These are phyloP conservation scores for Chalciporus sphaerocephalus DNA, from an alignment of 768 basidiomycete species.

Conservation along the genomic window DNA sequence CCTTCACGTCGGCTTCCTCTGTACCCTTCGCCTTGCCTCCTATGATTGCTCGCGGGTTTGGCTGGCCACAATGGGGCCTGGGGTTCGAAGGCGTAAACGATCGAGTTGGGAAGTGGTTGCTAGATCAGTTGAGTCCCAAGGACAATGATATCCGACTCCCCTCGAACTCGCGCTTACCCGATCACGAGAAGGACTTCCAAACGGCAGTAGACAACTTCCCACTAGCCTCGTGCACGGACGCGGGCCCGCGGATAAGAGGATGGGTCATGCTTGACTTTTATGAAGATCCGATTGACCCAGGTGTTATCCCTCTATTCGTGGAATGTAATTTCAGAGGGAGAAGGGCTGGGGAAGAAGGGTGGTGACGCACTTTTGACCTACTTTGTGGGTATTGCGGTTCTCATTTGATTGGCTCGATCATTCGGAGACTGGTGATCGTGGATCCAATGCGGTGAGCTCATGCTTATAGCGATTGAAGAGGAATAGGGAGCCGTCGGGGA, in stretches of 20 bases:
- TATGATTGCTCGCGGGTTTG: constrained; percentile 74
- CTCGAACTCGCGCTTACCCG: neutral
- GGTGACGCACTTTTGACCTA: constrained; percentile 14
- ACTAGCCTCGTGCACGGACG: neutral
- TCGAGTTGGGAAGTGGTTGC: constrained; percentile 66
- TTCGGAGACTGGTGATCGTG: neutral
- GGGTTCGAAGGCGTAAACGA: constrained; percentile 87
- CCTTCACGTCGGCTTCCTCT: constrained; percentile 77
- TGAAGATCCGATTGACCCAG: constrained; percentile 47
- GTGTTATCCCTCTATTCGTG: constrained; percentile 60
- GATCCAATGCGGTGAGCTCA: neutral
- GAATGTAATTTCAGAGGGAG: constrained; percentile 73
- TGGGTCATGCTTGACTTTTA: constrained; percentile 79
- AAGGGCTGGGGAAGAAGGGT: constrained; percentile 40
- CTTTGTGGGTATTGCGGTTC: neutral
- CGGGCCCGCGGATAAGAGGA: constrained; percentile 51
- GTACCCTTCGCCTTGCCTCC: constrained; percentile 80
- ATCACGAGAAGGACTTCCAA: neutral
- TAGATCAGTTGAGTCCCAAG: constrained; percentile 42
- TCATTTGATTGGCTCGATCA: neutral
- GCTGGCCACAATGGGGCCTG: constrained; percentile 70
- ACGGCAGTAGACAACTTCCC: neutral
- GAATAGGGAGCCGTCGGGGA: neutral
- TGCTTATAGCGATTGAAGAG: neutral
- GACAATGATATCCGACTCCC: neutral